A percentile compares a stretch with the other conserved stretches of the same genome.
Evolutionary conservation across 345 rosid species (phyloP).

Genomic region (Physaria fendleri): DNA sequence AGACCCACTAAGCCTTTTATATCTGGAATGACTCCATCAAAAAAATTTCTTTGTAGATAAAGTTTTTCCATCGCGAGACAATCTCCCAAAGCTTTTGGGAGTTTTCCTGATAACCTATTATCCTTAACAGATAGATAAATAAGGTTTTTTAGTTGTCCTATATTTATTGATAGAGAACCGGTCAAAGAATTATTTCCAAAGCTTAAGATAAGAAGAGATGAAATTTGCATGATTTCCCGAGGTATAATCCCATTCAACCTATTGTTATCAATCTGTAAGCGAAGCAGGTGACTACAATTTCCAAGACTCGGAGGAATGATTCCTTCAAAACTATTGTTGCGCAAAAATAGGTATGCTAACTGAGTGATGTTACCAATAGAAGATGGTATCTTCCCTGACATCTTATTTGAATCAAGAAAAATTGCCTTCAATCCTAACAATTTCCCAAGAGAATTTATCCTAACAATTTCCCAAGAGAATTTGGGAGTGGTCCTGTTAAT

Average conservation of each 20-base stretch:
- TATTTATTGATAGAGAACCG: not conserved
- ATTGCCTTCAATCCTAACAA: not conserved
- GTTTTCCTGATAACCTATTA: not conserved
- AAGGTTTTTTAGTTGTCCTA: not conserved
- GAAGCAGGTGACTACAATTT: too few species aligned
- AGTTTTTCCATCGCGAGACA: not conserved
- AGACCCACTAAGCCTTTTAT: too few species aligned
- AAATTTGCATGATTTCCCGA: too few species aligned
- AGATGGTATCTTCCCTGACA: not conserved
- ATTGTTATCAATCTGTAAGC: rapidly evolving
- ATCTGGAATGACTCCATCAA: slow-evolving; percentile 8
- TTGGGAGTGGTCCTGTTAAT: not conserved
- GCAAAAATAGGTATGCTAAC: not conserved
- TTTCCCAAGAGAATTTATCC: not conserved
- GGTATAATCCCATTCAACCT: not conserved
- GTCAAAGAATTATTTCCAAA: too few species aligned
- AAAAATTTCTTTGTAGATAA: too few species aligned
- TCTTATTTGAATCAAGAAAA: not conserved
- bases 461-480: too few species aligned
- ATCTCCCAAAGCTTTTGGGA: not conserved
- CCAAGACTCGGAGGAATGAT: too few species aligned
- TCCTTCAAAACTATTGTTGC: too few species aligned
- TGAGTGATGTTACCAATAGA: not conserved
- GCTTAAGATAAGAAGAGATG: too few species aligned
- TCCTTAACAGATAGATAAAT: rapidly evolving